Conservation (phyloP, 768 basidiomycete genomes). For the Boletus rubroflammeus region DNA sequence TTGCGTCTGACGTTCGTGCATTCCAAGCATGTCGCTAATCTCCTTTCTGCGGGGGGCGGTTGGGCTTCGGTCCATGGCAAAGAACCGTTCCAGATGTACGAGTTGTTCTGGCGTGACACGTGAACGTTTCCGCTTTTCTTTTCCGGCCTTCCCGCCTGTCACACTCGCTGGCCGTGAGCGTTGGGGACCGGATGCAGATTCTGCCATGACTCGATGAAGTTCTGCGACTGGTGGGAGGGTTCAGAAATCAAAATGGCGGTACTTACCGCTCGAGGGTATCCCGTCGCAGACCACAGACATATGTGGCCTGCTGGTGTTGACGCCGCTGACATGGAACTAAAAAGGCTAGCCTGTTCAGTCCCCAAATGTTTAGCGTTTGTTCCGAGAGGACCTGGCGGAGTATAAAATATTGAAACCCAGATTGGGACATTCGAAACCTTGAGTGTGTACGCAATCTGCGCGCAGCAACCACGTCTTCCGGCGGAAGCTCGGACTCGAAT, state of each 20-base stretch:
- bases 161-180: slow-evolving; percentile 32
- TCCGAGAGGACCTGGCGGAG: slow-evolving; percentile 24
- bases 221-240: slow-evolving; percentile 23
- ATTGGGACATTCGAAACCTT: not conserved
- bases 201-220: slow-evolving; percentile 24
- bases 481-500: not conserved
- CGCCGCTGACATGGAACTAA: slow-evolving; percentile 31
- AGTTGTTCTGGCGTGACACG: slow-evolving; percentile 80
- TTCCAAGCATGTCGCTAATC: slow-evolving; percentile 69
- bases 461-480: not conserved
- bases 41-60: slow-evolving; percentile 68
- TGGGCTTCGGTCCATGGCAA: slow-evolving; percentile 66
- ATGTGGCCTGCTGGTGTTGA: slow-evolving; percentile 21
- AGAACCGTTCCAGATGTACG: slow-evolving; percentile 68
- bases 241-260: slow-evolving; percentile 28
- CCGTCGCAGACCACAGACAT: slow-evolving; percentile 28
- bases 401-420: slow-evolving; percentile 8
- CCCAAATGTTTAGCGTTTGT: slow-evolving; percentile 20
- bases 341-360: slow-evolving; percentile 20
- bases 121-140: slow-evolving; percentile 68
- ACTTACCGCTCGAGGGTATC: slow-evolving; percentile 15
- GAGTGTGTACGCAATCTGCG: not conserved
- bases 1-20: slow-evolving; percentile 85
- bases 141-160: slow-evolving; percentile 31
- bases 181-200: slow-evolving; percentile 35